phyloP scores from a whole-genome alignment of 768 basidiomycete species.

The Jaapia argillacea region DNA sequence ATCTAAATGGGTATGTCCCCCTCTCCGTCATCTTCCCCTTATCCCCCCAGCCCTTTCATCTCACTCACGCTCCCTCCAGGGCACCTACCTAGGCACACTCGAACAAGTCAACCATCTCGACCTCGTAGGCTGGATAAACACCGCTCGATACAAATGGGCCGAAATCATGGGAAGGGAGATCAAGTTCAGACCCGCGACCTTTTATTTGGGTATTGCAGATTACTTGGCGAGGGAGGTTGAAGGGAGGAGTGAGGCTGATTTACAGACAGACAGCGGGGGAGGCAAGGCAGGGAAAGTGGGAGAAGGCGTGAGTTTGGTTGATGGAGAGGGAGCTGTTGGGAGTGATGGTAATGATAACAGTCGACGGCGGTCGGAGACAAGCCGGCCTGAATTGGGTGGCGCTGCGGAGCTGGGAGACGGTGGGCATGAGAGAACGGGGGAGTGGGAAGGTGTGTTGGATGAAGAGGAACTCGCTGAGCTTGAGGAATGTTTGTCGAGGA shows the following conservation, averaged over 20 bases:
- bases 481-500: no score
- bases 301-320: conserved; percentile 1
- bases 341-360: no score
- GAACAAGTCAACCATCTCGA: conserved; percentile 87
- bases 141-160: conserved; percentile 81
- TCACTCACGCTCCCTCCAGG: conserved; percentile 42
- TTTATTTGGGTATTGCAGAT: conserved; percentile 79
- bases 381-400: no score
- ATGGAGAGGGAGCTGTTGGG: neutral
- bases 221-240: conserved; percentile 73
- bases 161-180: conserved; percentile 85
- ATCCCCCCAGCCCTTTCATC: no score
- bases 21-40: no score
- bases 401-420: no score
- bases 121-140: conserved; percentile 90
- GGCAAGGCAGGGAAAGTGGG: neutral
- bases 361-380: no score
- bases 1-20: conserved; percentile 60
- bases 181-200: conserved; percentile 84
- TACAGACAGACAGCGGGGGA: conserved; percentile 1
- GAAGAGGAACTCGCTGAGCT: no score
- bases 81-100: conserved; percentile 91
- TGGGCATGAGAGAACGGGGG: neutral
- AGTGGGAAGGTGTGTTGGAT: neutral
- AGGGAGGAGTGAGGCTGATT: no score